A percentile compares a stretch with the other conserved stretches of the same genome.
Evolutionary conservation across 2,329 filamentous ascomycete species (phyloP).

Genomic region (Pseudonectria foliicola): DNA sequence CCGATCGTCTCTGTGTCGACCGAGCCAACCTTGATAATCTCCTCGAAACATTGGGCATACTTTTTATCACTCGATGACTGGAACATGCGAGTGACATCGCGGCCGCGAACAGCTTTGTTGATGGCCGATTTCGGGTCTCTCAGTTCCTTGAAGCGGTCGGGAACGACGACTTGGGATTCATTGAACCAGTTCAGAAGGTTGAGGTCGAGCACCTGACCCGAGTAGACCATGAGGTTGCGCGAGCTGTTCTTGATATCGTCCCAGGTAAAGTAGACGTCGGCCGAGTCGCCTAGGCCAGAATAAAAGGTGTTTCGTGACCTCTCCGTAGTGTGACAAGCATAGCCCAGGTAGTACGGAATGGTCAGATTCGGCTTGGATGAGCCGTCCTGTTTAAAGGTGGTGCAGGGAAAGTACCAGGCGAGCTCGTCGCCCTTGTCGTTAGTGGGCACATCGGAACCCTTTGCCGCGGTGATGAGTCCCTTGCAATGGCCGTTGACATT

Average conservation of each 20-base stretch:
- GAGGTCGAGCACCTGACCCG: constrained; percentile 85
- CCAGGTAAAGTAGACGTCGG: constrained; percentile 96
- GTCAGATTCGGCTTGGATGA: constrained; percentile 71
- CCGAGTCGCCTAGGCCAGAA: constrained; percentile 53
- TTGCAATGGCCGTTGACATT: constrained; percentile 98
- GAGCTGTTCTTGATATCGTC: constrained; percentile 82
- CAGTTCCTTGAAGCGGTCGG: constrained; percentile 71
- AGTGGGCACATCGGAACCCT: constrained; percentile 70
- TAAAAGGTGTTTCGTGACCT: constrained; percentile 70
- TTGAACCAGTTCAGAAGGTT: constrained; percentile 90
- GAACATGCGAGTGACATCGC: constrained; percentile 84
- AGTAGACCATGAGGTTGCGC: constrained; percentile 90
- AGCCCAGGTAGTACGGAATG: constrained; percentile 70
- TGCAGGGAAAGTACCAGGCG: constrained; percentile 97
- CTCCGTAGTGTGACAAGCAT: constrained; percentile 76
- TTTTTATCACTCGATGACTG: constrained; percentile 72
- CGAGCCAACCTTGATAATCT: constrained; percentile 92
- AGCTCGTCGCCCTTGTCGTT: constrained; percentile 60
- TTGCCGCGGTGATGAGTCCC: constrained; percentile 67
- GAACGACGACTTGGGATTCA: constrained; percentile 66
- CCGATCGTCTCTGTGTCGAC: constrained; percentile 95
- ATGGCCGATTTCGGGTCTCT: constrained; percentile 55
- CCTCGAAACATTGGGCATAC: constrained; percentile 77
- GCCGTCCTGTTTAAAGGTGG: constrained; percentile 86
- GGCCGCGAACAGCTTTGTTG: constrained; percentile 64